Evolutionary conservation across 768 basidiomycete species (phyloP), one percentile per base, ranked within the genome.

Genomic region (Mrakia gelida): DNA sequence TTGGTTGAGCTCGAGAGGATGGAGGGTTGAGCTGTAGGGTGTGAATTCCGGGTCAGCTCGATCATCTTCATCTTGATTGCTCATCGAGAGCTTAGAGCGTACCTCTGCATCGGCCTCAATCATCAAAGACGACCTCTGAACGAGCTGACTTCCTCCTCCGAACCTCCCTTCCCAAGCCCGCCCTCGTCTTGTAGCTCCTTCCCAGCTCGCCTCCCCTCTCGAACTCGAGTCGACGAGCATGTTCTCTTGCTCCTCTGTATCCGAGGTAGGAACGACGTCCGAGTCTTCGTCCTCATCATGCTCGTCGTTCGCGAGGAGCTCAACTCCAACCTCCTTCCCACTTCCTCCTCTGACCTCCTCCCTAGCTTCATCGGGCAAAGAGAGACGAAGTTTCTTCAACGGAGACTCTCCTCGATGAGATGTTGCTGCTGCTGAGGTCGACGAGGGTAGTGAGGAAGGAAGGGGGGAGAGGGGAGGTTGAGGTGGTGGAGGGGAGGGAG

Each of bases 191-290:
- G 34, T 23, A 0, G 67, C 67, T 16, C 43, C 18, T 18, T 70
- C 67, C 67, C 67, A 70, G 6, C 4, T 70, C 18, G 1, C 18
- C 8, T 30, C 32, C 2, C 8, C 65, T 67, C 15, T 67, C 16
- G 32, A 1, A 8, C 34, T 38, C 2, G 65, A 30, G 16, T 45
- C 34, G 26, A 26, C 23, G 10, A 26, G 4, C 26, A 70, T 26
- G 2, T 23, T 34, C 38, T 70, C 38, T 23, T 43, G 67, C 38
- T 70, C 67, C 38, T 70, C 67, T 18, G 67, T 70, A 26, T 70
- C 67, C 41, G 67, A 70, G 0, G 67, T 70, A 26, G 67, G 67
- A 1, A 70, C 67, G 67, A 43, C 67, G n/a, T 70, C 67, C 67
- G 67, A 70, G 67, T 41, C 67, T 18, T 70, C 67, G 34, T 38